Conservation (phyloP, 2,329 filamentous ascomycete species). For the Calonectria hawksworthii region DNA sequence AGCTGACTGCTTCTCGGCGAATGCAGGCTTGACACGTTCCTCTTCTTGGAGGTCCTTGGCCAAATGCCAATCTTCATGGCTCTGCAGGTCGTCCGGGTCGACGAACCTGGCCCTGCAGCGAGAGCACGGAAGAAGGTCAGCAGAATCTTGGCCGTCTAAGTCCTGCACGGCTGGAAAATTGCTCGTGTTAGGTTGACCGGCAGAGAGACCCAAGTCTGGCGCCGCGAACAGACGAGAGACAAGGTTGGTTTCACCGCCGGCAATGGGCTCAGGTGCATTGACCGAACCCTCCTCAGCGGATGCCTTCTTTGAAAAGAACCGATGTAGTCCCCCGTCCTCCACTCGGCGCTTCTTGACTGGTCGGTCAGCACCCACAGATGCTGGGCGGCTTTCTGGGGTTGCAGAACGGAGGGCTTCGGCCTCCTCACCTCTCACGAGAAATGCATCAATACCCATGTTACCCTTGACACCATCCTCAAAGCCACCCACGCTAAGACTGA, state of each 20-base stretch:
- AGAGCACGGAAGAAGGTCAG: slow-evolving; percentile 64
- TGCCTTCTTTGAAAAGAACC: slow-evolving; percentile 66
- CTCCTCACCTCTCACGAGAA: slow-evolving; percentile 83
- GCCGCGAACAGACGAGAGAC: slow-evolving; percentile 25
- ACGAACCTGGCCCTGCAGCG: slow-evolving; percentile 76
- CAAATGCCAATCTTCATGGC: slow-evolving; percentile 95
- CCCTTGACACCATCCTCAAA: slow-evolving; percentile 90
- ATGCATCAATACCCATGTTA: slow-evolving; percentile 88
- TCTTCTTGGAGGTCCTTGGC: slow-evolving; percentile 84
- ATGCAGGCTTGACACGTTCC: slow-evolving; percentile 66
- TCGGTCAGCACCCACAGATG: slow-evolving; percentile 39
- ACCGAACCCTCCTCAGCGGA: slow-evolving; percentile 47
- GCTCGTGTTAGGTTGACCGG: slow-evolving; percentile 25
- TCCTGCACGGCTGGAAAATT: slow-evolving; percentile 35
- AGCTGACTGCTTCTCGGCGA: slow-evolving; percentile 55
- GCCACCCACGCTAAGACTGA: slow-evolving; percentile 89
- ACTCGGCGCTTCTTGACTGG: slow-evolving; percentile 51
- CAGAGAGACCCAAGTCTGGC: slow-evolving; percentile 18
- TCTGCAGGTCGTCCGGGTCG: slow-evolving; percentile 71
- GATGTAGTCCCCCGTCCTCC: slow-evolving; percentile 66
- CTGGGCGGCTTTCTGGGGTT: slow-evolving; percentile 37
- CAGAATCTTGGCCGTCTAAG: slow-evolving; percentile 47
- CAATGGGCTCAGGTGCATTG: slow-evolving; percentile 35
- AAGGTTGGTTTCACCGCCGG: slow-evolving; percentile 35
- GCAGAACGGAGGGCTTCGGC: slow-evolving; percentile 57